These are phyloP conservation scores for Arbutus unedo DNA, from an alignment of 148 eudicot species.

Conservation along the genomic window DNA sequence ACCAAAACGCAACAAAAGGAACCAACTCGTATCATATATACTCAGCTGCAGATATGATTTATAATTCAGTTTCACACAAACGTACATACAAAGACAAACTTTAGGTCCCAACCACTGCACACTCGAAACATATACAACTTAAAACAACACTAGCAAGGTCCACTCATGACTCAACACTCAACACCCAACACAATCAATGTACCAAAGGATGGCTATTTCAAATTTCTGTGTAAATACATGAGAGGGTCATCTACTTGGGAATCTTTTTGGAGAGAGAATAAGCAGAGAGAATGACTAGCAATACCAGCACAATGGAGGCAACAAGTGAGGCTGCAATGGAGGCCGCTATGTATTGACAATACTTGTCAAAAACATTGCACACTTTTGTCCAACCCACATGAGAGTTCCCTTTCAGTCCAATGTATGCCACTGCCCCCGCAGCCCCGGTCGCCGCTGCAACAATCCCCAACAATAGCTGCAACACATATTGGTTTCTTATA, in stretches of 20 bases:
- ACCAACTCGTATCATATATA: too few species aligned
- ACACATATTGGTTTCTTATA: not conserved
- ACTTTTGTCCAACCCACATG: conserved; percentile 50
- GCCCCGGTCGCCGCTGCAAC: conserved; percentile 68
- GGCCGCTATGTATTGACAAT: conserved; percentile 44
- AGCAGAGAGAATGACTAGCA: conserved; percentile 49
- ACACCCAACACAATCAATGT: not conserved
- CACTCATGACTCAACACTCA: too few species aligned
- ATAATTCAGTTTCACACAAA: too few species aligned
- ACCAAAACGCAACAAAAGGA: too few species aligned
- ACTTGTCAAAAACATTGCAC: conserved; percentile 42
- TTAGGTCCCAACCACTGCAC: too few species aligned
- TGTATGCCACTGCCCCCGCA: conserved; percentile 54
- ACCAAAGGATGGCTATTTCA: not conserved
- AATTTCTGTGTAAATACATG: not conserved
- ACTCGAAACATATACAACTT: too few species aligned
- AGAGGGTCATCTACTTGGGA: conserved; percentile 22
- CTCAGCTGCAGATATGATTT: too few species aligned
- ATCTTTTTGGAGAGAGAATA: conserved; percentile 48
- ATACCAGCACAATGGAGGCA: conserved; percentile 43
- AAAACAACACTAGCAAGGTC: too few species aligned
- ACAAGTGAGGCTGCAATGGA: conserved; percentile 45
- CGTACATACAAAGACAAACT: too few species aligned
- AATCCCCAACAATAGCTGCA: conserved; percentile 71
- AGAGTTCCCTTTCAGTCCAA: conserved; percentile 50